Conservation (phyloP, 306 rosid species). For the Astragalus membranaceus region DNA sequence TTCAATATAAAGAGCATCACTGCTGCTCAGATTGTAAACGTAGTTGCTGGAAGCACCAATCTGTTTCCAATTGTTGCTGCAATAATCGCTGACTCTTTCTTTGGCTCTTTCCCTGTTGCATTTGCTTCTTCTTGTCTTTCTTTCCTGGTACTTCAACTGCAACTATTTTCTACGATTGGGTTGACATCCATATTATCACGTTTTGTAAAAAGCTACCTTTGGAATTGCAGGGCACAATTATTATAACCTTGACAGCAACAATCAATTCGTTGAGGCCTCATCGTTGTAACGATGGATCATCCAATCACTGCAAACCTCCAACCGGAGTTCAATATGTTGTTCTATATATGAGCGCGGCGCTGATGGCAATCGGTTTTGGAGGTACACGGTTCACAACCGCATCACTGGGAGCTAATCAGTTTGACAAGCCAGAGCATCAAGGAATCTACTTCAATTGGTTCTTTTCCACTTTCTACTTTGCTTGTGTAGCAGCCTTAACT, state of each 20-base stretch:
- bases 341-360: slow-evolving; percentile 19
- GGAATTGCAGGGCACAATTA: slow-evolving; percentile 27
- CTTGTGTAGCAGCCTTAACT: slow-evolving; percentile 5
- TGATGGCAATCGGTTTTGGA: slow-evolving; percentile 34
- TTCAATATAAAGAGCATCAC: slow-evolving; percentile 40
- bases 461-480: slow-evolving; percentile 17
- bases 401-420: slow-evolving; percentile 40
- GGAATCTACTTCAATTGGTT: slow-evolving; percentile 43
- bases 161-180: background rate
- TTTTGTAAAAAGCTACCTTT: background rate
- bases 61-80: slow-evolving; percentile 42
- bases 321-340: slow-evolving; percentile 17
- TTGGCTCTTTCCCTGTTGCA: slow-evolving; percentile 41
- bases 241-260: slow-evolving; percentile 28
- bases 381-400: slow-evolving; percentile 42
- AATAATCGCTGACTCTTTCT: slow-evolving; percentile 47
- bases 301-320: slow-evolving; percentile 26
- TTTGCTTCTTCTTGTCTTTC: slow-evolving; percentile 13
- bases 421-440: slow-evolving; percentile 23
- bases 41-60: slow-evolving; percentile 20
- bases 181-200: too few species aligned
- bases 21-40: slow-evolving; percentile 40
- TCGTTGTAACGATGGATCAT: slow-evolving; percentile 16
- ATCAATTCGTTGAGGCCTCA: slow-evolving; percentile 27
- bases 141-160: slow-evolving; percentile 16